Evolutionary conservation across 2,329 filamentous ascomycete genomes (phyloP), one percentile per base, ranked within the genome.

Genomic region (Pestalotiopsis sp.): DNA sequence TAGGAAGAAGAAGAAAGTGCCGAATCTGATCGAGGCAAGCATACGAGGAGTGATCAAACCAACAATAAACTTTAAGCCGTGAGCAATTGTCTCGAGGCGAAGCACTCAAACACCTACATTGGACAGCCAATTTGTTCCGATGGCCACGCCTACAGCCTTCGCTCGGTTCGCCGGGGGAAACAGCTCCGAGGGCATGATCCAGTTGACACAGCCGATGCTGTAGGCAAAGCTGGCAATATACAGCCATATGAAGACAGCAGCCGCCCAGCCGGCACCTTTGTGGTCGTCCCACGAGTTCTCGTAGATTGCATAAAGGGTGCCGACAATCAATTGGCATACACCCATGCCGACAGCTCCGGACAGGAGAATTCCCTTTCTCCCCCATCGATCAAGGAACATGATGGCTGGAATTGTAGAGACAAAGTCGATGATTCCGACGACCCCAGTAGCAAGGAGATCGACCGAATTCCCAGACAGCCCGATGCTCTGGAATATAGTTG

Each of bases 391-490:
- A 77, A 86, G 84, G 52, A 78, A 69, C 57, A 82, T 71, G 1
- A 77, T 72, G 0, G 81, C 81, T 0, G 82, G 81, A 0, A 83
- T 67, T 0, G 81, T 82, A 14, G 76, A 77, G 23, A 89, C 74
- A 58, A 83, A 84, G 79, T 87, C 87, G 5, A 86, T 83, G 38
- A 89, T 85, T 17, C 87, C 87, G 23, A 86, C 85, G 0, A 90
- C 86, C 6, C 87, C 88, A 1, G 87, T 89, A 1, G 87, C 87
- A 13, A 89, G 78, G 0, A 90, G 80, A 0, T 74, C 61, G 70
- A 84, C 77, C 70, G 85, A 78, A 62, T 84, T 84, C 2, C 76
- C 76, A 0, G 77, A 75, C 0, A 85, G 76, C 0, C 84, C 84
- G 1, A 86, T 74, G 61, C 82, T 80, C 0, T 69, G 72, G 71